Base-by-base conservation (phyloP, 768 basidiomycete genomes). In the Hydnomerulius pinastri region DNA sequence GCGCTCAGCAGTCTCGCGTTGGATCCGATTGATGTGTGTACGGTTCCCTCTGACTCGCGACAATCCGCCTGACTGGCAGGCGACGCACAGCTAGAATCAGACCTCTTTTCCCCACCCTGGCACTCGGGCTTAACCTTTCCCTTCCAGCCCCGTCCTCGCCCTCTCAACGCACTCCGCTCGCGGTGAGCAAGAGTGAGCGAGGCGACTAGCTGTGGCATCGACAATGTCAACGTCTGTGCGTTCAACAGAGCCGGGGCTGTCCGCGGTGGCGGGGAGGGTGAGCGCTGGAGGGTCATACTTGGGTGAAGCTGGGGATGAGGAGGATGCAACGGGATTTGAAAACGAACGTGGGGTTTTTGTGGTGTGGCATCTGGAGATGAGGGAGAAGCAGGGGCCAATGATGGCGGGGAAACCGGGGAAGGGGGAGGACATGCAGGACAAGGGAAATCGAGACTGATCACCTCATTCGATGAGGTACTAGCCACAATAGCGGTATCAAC, bases 141-240 rank as follows among this genome's bases (percentile, higher is more conserved):
- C 18, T 42, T 56, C 7, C 15, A 33, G 21, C 45, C 17, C 21
- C 62, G 62, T 17, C 57, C 58, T 3, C 68, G 68, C 15, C 39
- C 8, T 12, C 58, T 56, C 33, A 43, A n/a, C 40, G 56, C 53
- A 20, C 52, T 43, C 40, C 54, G 56, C 17, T 70, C 67, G 36
- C 37, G 63, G 43, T 63, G 35, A 20, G 62, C 60, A 38, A 68
- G 61, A 1, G 54, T 64, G 15, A 68, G 59, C 7, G 62, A 57
- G 18, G 67, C 67, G 15, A 68, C 67, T 12, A 68, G 67, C 42
- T 68, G 67, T 1, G 68, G 59, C 46, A 69, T 65, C 2, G 68
- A 57, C 58, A 68, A 56, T 24, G 59, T 56, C 38, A 55, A 46
- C 18, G 48, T 48, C 23, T 41, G 64, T 7, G 43, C 23, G 17